Evolutionary conservation across 2,329 filamentous ascomycete species (phyloP), one percentile per base, ranked within the genome.

Genomic region (Grosmannia penicillata): DNA sequence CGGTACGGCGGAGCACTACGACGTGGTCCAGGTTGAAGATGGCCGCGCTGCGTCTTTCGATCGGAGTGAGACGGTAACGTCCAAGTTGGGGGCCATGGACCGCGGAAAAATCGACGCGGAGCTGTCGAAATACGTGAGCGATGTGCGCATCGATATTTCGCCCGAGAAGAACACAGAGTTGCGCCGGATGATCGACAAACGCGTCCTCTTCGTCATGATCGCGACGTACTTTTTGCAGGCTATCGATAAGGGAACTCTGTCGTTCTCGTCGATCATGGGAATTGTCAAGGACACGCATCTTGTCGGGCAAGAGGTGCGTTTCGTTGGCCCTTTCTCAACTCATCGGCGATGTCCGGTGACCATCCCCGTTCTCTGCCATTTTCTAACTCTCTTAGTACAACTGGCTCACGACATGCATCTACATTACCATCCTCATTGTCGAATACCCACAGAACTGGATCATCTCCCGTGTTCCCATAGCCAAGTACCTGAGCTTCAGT

Each of bases 361-460:
- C n/a, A n/a, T 36, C 13, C 6, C 6, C 17, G 8, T 18, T 26
- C 9, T 23, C 2, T 22, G 3, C 8, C 10, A 22, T 15, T 6
- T 11, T 31, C n/a, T 5, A 9, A 4, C 8, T 4, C 4, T 15
- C 26, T 18, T 53, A 82, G 58, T 85, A 76, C 52, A 71, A 67
- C 21, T 84, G 79, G 79, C 61, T 85, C 37, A 80, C 75, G 0
- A 81, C 77, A 11, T 81, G 75, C 62, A 80, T 84, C 46, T 84
- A 83, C 59, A 75, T 83, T 43, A 75, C 72, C 37, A 74, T 82
- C 17, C 60, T 84, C 9, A 56, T 77, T 33, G 78, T 82, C 46
- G 79, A 84, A 53, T 83, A 82, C 50, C 80, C 80, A 0, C 78
- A 78, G 53, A 81, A 78, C 55, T 60, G 50, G 48, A 53, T 63